Conservation (phyloP, 495 filamentous ascomycete genomes). For the Rhizodiscina lignyota region DNA sequence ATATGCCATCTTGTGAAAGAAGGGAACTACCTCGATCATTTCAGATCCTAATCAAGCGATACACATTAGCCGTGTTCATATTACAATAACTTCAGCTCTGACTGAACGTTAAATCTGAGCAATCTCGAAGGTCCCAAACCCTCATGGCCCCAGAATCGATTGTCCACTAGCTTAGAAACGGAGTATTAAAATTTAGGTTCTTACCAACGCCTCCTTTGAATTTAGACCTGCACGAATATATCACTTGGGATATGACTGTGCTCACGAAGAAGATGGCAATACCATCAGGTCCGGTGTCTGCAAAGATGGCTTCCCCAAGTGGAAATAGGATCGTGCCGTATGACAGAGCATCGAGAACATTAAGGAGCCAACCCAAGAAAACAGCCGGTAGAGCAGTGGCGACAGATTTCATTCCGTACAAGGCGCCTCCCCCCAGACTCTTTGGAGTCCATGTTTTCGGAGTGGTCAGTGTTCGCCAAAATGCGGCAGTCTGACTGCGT, state of each 20-base stretch:
- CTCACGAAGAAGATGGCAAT: conserved; percentile 99
- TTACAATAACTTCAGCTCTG: too few relatives aligned
- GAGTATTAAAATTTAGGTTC: conserved; percentile 62
- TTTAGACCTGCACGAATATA: conserved; percentile 76
- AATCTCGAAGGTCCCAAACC: too few relatives aligned
- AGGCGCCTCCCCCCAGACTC: conserved; percentile 47
- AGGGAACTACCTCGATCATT: conserved; percentile 96
- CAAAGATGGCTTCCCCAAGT: conserved; percentile 67
- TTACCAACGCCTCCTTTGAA: conserved; percentile 90
- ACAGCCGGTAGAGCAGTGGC: conserved; percentile 64
- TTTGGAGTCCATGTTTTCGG: conserved; percentile 59
- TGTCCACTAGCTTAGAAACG: conserved; percentile 4
- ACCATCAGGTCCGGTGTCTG: conserved; percentile 69
- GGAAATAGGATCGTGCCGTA: conserved; percentile 97
- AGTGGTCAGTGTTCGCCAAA: background rate
- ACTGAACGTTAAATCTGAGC: too few relatives aligned
- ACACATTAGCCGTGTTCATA: too few relatives aligned
- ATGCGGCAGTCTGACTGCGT: background rate
- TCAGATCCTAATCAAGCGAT: conserved; percentile 11
- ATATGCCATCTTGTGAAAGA: conserved; percentile 93
- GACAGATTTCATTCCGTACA: conserved; percentile 46
- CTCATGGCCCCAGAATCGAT: too few relatives aligned
- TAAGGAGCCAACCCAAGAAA: conserved; percentile 72
- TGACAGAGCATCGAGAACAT: conserved; percentile 84
- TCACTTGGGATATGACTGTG: conserved; percentile 82